Percentiles rank a stretch among this genome's conserved stretches.
These are phyloP conservation scores for Gyrodon lividus DNA, from an alignment of 768 basidiomycete species.

Conservation along the genomic window DNA sequence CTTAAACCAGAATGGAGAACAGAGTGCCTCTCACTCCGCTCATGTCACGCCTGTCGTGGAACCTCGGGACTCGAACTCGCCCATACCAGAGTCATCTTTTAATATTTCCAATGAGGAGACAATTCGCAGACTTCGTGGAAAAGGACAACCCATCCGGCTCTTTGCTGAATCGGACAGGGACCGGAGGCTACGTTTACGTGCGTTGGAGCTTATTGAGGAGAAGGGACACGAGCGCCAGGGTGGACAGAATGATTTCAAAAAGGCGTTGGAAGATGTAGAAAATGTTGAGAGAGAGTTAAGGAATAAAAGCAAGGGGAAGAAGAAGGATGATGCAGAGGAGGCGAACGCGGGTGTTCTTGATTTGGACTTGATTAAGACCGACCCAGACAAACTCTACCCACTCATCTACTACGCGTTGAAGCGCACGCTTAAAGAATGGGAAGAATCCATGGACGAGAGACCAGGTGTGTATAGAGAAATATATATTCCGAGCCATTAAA, in stretches of 20 bases:
- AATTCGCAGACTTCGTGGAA: constrained; percentile 80
- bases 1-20: constrained; percentile 48
- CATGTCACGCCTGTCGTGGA: constrained; percentile 40
- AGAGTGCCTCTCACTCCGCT: constrained; percentile 40
- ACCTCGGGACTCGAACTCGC: constrained; percentile 39
- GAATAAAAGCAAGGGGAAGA: constrained; percentile 57
- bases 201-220: constrained; percentile 94
- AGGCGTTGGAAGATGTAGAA: constrained; percentile 84
- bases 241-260: constrained; percentile 95
- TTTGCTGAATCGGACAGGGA: constrained; percentile 98
- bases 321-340: constrained; percentile 56
- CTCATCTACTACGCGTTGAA: constrained; percentile 96
- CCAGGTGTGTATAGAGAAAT: constrained; percentile 56
- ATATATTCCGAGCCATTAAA: neutral
- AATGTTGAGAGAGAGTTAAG: constrained; percentile 67
- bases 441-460: constrained; percentile 88
- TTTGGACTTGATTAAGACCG: constrained; percentile 76
- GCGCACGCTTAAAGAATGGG: constrained; percentile 93
- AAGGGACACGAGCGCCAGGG: constrained; percentile 75
- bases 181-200: constrained; percentile 81
- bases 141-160: constrained; percentile 91
- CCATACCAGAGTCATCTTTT: constrained; percentile 48
- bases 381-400: constrained; percentile 94
- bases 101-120: constrained; percentile 95
- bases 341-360: constrained; percentile 65